These are phyloP conservation scores for Bruguiera parviflora DNA, from an alignment of 345 rosid species.

Conservation along the genomic window DNA sequence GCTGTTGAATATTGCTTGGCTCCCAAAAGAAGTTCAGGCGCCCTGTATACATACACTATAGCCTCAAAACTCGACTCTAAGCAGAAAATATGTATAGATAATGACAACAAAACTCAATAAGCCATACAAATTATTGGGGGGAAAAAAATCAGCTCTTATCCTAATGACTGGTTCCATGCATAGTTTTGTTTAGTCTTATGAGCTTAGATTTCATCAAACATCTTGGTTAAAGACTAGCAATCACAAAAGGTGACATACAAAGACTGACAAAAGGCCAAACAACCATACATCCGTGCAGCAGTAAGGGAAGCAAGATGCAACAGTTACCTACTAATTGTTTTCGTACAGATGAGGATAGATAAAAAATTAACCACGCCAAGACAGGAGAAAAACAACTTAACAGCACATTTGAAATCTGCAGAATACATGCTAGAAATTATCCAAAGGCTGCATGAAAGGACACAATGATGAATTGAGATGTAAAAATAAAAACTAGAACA, in stretches of 20 bases:
- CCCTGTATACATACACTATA: constrained; percentile 48
- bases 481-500: not conserved
- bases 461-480: not conserved
- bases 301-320: not conserved
- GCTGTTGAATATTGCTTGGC: constrained; percentile 93
- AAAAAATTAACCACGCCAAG: no score
- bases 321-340: not conserved
- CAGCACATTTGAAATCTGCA: no score
- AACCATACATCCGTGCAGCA: not conserved
- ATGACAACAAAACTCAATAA: not conserved
- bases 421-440: no score
- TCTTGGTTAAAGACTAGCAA: not conserved
- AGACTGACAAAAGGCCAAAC: not conserved
- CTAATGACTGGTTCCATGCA: not conserved
- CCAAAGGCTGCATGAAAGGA: no score
- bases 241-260: not conserved
- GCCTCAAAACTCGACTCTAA: constrained; percentile 2
- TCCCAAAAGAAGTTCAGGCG: constrained; percentile 98
- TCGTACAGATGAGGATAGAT: no score
- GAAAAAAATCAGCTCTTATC: not conserved
- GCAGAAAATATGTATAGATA: not conserved
- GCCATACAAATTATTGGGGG: not conserved
- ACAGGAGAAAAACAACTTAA: no score
- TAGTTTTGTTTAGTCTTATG: not conserved
- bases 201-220: not conserved